Percentiles rank a stretch among this genome's conserved stretches.
Conservation (phyloP, 2,329 filamentous ascomycete genomes). For the Macrophomina tecta region DNA sequence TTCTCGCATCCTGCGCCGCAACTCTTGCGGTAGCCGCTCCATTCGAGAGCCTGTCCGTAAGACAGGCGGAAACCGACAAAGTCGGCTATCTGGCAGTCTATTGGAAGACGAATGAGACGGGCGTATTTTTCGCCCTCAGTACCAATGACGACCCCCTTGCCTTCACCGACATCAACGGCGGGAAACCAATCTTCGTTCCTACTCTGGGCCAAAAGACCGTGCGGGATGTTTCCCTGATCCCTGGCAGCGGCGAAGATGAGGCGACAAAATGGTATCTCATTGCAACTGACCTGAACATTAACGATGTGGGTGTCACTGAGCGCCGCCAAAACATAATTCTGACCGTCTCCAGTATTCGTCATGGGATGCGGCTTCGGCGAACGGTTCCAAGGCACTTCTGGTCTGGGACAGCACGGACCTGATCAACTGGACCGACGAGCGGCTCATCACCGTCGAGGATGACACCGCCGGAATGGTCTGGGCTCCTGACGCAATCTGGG, state of each 20-base stretch:
- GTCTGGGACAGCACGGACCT: slow-evolving; percentile 30
- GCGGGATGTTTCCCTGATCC: slow-evolving; percentile 29
- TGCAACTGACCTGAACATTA: slow-evolving; percentile 11
- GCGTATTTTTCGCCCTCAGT: slow-evolving; percentile 7
- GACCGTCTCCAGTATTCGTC: slow-evolving; percentile 27
- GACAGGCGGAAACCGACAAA: background rate
- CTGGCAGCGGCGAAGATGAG: slow-evolving; percentile 21
- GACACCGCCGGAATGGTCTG: slow-evolving; percentile 31
- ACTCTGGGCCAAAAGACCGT: slow-evolving; percentile 31
- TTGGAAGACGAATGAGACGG: slow-evolving; percentile 13
- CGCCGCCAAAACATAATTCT: background rate
- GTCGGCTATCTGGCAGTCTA: slow-evolving; percentile 7
- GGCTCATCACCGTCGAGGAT: slow-evolving; percentile 29
- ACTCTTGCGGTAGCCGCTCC: background rate
- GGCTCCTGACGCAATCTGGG: slow-evolving; percentile 30
- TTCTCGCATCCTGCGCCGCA: background rate
- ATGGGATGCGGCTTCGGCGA: slow-evolving; percentile 30
- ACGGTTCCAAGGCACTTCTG: slow-evolving; percentile 28
- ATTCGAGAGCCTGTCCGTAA: background rate
- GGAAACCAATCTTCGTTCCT: slow-evolving; percentile 29
- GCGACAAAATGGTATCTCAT: slow-evolving; percentile 29
- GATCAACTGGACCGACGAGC: slow-evolving; percentile 29
- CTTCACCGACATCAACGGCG: slow-evolving; percentile 29
- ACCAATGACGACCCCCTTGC: background rate
- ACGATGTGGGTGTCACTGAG: background rate